Conservation (phyloP, 2,329 filamentous ascomycete species). For the Trichophaea hybrida region DNA sequence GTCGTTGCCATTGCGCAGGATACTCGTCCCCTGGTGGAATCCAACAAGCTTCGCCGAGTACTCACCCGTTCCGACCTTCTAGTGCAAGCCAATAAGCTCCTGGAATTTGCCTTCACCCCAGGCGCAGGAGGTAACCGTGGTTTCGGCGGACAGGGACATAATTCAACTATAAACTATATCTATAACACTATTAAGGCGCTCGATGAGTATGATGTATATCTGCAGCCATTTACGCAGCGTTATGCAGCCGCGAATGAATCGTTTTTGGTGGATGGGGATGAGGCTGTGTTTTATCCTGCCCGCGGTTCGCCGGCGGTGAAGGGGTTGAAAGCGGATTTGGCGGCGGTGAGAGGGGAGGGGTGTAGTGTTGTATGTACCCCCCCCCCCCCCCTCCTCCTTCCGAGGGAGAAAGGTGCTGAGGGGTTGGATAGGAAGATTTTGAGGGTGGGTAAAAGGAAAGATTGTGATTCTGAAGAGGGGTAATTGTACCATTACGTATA, state of each 20-base stretch:
- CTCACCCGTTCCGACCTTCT: slow-evolving; percentile 34
- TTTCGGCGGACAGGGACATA: slow-evolving; percentile 18
- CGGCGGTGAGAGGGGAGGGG: slow-evolving; percentile 6
- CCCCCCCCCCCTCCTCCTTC: too few species aligned
- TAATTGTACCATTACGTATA: slow-evolving; percentile 43
- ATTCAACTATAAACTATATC: slow-evolving; percentile 18
- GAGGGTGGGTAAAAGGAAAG: slow-evolving; percentile 32
- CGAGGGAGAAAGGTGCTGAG: too few species aligned
- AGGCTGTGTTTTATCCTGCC: slow-evolving; percentile 9
- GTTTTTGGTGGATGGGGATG: not conserved
- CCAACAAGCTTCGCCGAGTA: slow-evolving; percentile 32
- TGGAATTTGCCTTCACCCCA: slow-evolving; percentile 31
- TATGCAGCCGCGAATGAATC: slow-evolving; percentile 9
- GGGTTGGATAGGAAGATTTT: not conserved
- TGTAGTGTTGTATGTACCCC: not conserved
- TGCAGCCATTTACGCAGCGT: slow-evolving; percentile 16
- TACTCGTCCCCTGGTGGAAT: slow-evolving; percentile 12
- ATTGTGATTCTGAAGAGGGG: slow-evolving; percentile 48
- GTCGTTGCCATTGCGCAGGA: not conserved
- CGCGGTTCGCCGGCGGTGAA: slow-evolving; percentile 5
- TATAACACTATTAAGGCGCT: slow-evolving; percentile 11
- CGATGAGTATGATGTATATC: slow-evolving; percentile 17
- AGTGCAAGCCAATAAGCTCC: slow-evolving; percentile 35
- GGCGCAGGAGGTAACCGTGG: slow-evolving; percentile 11
- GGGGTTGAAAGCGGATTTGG: slow-evolving; percentile 7